Conservation (phyloP, 169 alveolate genomes). For the Plasmodium vivax region DNA sequence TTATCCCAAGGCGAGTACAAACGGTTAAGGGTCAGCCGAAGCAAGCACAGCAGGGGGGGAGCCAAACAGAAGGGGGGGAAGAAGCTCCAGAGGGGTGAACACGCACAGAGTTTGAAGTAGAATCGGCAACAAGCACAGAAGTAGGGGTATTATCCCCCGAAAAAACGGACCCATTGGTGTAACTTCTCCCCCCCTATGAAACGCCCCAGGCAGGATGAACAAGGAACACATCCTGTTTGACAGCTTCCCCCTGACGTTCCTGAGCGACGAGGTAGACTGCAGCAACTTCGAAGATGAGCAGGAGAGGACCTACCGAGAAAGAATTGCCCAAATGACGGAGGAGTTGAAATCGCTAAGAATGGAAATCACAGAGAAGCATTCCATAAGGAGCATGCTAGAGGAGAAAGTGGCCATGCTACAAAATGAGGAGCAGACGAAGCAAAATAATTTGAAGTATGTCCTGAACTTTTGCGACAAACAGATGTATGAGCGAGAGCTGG, state of each 20-base stretch:
- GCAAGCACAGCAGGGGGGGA: neutral
- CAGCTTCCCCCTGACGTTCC: constrained; percentile 58
- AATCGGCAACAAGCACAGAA: neutral
- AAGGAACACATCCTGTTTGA: constrained; percentile 60
- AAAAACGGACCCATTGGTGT: no score
- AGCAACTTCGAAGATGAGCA: constrained; percentile 25
- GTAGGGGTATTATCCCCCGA: neutral
- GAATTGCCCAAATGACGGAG: constrained; percentile 24
- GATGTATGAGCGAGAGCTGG: constrained; percentile 42
- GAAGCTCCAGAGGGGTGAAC: neutral
- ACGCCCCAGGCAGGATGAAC: neutral
- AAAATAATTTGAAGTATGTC: constrained; percentile 40
- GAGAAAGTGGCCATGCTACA: constrained; percentile 49
- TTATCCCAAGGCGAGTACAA: neutral
- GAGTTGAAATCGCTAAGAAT: constrained; percentile 19
- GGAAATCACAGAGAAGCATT: constrained; percentile 61
- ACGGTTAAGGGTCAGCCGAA: neutral
- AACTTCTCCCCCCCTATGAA: neutral
- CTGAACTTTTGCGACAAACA: constrained; percentile 41
- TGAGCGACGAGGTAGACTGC: constrained; percentile 15
- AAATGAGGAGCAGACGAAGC: constrained; percentile 58
- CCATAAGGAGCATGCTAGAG: constrained; percentile 31
- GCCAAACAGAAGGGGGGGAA: neutral
- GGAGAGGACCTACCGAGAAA: constrained; percentile 46
- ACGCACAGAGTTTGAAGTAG: neutral